Base-by-base conservation (phyloP, 1,284 basidiomycete genomes). In the Sporisorium reilianum region DNA sequence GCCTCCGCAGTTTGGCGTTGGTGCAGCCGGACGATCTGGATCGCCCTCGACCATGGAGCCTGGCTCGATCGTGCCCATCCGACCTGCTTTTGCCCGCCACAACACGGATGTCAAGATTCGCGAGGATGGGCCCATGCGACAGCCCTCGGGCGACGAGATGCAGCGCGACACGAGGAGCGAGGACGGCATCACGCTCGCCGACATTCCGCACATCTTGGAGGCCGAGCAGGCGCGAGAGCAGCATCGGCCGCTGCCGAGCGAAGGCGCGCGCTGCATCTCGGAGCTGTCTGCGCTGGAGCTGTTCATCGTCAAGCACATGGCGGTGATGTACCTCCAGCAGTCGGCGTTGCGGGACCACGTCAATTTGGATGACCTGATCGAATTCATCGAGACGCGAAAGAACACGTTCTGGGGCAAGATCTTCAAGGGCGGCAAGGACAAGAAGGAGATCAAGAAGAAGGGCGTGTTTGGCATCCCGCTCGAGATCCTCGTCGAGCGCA, bases 331-430 rank as follows among this genome's bases (percentile, higher is more conserved):
- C 14, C 87, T 99, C 42, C 80, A 91, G 90, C 80, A 80, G 75
- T 93, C 91, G 11, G 89, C 91, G 36, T 86, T 98, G 46, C 90
- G 89, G 65, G 93, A 95, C 73, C 70, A 78, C 23, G 75, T 84
- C 23, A 93, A 95, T 73, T 83, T 96, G 64, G 96, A 99, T 70
- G 96, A 99, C 82, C 88, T 98, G 58, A 86, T 97, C 78, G 97
- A 99, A 85, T 87, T 97, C 81, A 90, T 99, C 46, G 95, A 98
- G 85, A 88, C 88, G 40, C 93, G 97, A 87, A 97, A 97, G 88
- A 91, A 90, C 75, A 93, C 93, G 36, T 97, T 97, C 87, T 99
- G 95, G 95, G 93, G 93, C 78, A 95, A 95, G 86, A 85, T 97
- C 34, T 98, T 99, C 88, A 97, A 98, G 85, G 90, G 89, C n/a